Evolutionary conservation across 2,329 filamentous ascomycete genomes (phyloP), one percentile per base, ranked within the genome.

Genomic region (Aspergillus sp.): DNA sequence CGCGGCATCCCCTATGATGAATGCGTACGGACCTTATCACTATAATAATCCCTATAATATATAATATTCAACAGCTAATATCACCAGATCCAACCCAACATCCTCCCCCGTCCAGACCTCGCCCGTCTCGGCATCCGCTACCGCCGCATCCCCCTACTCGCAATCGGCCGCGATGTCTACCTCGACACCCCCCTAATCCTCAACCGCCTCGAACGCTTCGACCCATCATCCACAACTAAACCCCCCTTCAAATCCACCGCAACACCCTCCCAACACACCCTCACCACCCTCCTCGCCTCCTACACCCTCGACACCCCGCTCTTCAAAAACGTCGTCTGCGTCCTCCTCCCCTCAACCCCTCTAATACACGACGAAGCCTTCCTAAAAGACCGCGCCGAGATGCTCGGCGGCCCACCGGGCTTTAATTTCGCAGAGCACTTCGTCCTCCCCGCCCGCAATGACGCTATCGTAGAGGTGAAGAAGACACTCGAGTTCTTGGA

Each of bases 181-280:
- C 46, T 56, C 27, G 54, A 56, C 40, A 51, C 54, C 9, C 54
- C 19, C 46, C 24, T 56, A n/a, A 56, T 56, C 39, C 39, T 56
- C 15, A 47, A 56, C 39, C 54, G 41, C 2, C 17, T 45, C n/a
- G 46, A 50, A 24, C 34, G 20, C 37, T 30, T 30, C 27, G 11
- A 9, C 27, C 27, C 27, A 11, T 30, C 24, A 9, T 9, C 27
- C 27, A 11, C 27, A 9, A 27, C 13, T 2, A 30, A 45, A 15
- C 54, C 46, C 1, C 54, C 54, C 3, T 51, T 56, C 20, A 24
- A 46, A 13, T 5, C 37, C 4, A 19, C 9, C 5, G 5, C 30
- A 12, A 51, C 17, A 2, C 47, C 46, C 27, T 46, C 44, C 6
- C 54, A 56, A 34, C 39, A 27, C 8, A 47, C n/a, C 15, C n/a